Percentiles rank a stretch among this genome's conserved stretches.
Evolutionary conservation across 208 protist genomes (phyloP).

Genomic region (Leishmania tropica): DNA sequence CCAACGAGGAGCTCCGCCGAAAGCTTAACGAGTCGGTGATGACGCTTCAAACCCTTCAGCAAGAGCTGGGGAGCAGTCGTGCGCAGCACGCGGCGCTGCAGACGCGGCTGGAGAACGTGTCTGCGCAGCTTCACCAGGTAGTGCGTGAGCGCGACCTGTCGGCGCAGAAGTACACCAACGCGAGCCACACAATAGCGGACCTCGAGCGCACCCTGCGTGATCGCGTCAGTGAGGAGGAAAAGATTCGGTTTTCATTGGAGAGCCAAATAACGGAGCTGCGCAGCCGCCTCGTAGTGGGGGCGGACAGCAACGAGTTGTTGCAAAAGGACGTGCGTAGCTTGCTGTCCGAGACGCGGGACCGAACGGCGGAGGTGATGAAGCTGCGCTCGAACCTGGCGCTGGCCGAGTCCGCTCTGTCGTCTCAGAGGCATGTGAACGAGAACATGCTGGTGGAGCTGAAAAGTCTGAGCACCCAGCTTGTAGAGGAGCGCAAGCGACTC

Average conservation of each 20-base stretch:
- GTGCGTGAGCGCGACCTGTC: slow-evolving; percentile 84
- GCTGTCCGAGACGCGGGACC: slow-evolving; percentile 64
- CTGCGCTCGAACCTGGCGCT: slow-evolving; percentile 77
- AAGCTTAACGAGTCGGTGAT: slow-evolving; percentile 74
- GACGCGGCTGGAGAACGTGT: slow-evolving; percentile 54
- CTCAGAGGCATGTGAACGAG: slow-evolving; percentile 86
- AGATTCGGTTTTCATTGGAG: slow-evolving; percentile 69
- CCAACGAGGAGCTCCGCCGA: slow-evolving; percentile 86
- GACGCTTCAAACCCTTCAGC: slow-evolving; percentile 68
- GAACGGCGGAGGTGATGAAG: slow-evolving; percentile 57
- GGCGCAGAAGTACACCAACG: slow-evolving; percentile 60
- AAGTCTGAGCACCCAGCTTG: slow-evolving; percentile 72
- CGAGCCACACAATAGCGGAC: slow-evolving; percentile 49
- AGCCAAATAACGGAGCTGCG: slow-evolving; percentile 79
- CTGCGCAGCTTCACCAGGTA: slow-evolving; percentile 83
- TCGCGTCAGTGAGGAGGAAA: slow-evolving; percentile 63
- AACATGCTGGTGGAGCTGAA: slow-evolving; percentile 84
- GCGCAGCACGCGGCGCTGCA: slow-evolving; percentile 40
- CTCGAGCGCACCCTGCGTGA: slow-evolving; percentile 69
- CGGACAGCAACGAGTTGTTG: slow-evolving; percentile 85
- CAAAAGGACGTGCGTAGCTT: slow-evolving; percentile 73
- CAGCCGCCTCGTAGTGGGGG: slow-evolving; percentile 70
- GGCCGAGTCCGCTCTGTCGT: slow-evolving; percentile 70
- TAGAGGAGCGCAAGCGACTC: slow-evolving; percentile 80
- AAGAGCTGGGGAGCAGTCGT: slow-evolving; percentile 68